Evolutionary conservation across 2,329 filamentous ascomycete species (phyloP).

Genomic region (Annulohypoxylon truncatum): DNA sequence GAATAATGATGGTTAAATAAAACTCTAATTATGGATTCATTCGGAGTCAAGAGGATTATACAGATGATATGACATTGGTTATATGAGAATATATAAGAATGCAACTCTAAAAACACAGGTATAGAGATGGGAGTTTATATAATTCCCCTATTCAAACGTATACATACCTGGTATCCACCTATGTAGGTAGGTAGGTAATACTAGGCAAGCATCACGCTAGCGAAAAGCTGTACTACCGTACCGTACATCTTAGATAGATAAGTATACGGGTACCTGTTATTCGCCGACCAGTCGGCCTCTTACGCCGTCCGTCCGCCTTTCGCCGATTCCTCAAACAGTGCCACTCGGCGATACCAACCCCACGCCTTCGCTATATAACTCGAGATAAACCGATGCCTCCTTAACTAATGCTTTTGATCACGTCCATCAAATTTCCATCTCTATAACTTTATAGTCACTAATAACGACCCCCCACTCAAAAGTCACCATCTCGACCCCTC

Average conservation of each 20-base stretch:
- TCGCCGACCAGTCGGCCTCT: conserved; percentile 26
- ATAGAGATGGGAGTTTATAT: no score
- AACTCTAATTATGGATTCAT: no score
- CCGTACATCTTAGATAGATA: no score
- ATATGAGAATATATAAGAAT: no score
- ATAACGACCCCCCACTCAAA: neutral
- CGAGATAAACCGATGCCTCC: neutral
- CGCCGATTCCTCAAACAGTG: conserved; percentile 25
- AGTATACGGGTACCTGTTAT: neutral
- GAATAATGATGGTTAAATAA: no score
- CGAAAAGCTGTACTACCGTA: no score
- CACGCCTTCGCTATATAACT: conserved; percentile 5
- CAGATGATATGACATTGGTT: no score
- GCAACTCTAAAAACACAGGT: no score
- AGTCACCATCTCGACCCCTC: neutral
- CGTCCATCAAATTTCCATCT: neutral
- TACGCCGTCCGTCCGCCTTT: conserved; percentile 14
- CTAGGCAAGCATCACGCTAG: neutral
- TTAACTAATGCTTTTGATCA: neutral
- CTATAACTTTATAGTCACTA: neutral
- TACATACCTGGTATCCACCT: neutral
- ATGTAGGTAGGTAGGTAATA: neutral
- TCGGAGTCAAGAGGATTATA: no score
- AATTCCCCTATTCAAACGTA: no score
- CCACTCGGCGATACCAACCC: conserved; percentile 18